Evolutionary conservation across 1,139 yeast species (phyloP).

Genomic region (Taphrina pruni): DNA sequence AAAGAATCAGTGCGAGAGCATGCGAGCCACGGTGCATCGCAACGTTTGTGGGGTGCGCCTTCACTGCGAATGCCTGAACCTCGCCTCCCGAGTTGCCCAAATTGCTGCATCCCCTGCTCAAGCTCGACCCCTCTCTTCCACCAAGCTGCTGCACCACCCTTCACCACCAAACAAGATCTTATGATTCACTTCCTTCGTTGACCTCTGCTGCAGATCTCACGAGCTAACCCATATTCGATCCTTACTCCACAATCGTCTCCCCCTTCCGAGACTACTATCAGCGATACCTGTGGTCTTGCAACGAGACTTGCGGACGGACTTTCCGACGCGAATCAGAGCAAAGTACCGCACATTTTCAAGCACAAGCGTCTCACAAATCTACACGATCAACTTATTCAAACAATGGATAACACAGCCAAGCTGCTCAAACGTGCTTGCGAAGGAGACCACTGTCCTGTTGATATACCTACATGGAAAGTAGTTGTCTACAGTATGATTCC

Average conservation of each 20-base stretch:
- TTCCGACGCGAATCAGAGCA: background rate
- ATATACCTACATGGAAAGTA: conserved; percentile 20
- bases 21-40: too few relatives aligned
- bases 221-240: background rate
- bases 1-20: too few relatives aligned
- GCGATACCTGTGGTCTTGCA: background rate
- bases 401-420: background rate
- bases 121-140: conserved; percentile 8
- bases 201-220: too few relatives aligned
- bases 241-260: conserved; percentile 1
- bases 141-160: conserved; percentile 8
- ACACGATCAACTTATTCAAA: background rate
- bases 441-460: conserved; percentile 10
- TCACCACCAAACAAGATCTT: background rate
- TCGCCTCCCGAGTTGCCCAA: background rate
- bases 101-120: conserved; percentile 1
- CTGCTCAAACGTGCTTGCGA: conserved; percentile 7
- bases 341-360: background rate
- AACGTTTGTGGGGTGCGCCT: conserved; percentile 2
- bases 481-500: conserved; percentile 7
- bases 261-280: background rate
- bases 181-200: too few relatives aligned
- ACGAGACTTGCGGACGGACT: background rate
- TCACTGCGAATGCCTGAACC: background rate
- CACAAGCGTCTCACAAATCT: background rate